Percentiles rank a stretch among this genome's conserved stretches.
Conservation (phyloP, 768 basidiomycete species). For the Piloderma croceum region DNA sequence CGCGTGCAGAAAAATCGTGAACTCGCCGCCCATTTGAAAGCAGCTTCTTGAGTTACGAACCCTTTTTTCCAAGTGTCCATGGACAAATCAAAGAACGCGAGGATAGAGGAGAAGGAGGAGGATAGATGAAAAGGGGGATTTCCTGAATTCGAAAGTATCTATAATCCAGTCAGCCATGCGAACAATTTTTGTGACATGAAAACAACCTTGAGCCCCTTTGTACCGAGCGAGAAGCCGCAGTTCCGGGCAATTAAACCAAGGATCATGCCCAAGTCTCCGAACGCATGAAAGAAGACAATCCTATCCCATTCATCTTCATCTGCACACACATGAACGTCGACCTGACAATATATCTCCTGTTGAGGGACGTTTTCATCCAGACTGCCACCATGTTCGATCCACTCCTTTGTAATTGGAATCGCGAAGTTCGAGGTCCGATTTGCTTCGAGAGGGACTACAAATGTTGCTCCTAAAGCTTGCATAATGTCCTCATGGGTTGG, state of each 20-base stretch:
- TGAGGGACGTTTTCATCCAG: constrained; percentile 3
- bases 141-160: not conserved
- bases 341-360: constrained; percentile 28
- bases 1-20: constrained; percentile 35
- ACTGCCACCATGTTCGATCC: constrained; percentile 10
- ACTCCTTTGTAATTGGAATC: constrained; percentile 21
- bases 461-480: constrained; percentile 28
- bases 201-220: constrained; percentile 41
- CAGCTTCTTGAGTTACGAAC: constrained; percentile 31
- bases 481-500: constrained; percentile 17
- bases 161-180: not conserved
- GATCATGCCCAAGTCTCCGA: constrained; percentile 44
- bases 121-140: constrained; percentile 27
- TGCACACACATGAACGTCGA: constrained; percentile 37
- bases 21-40: constrained; percentile 35
- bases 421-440: constrained; percentile 38
- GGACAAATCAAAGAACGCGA: constrained; percentile 36
- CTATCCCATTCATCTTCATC: constrained; percentile 28
- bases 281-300: constrained; percentile 33
- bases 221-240: constrained; percentile 27
- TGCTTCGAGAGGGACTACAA: constrained; percentile 29
- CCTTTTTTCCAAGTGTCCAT: constrained; percentile 35
- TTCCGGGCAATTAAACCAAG: constrained; percentile 33
- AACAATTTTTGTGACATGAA: constrained; percentile 1
- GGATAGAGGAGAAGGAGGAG: constrained; percentile 23